These are phyloP conservation scores for Fusarium scirpi DNA, from an alignment of 2,329 filamentous ascomycete species.

Conservation along the genomic window DNA sequence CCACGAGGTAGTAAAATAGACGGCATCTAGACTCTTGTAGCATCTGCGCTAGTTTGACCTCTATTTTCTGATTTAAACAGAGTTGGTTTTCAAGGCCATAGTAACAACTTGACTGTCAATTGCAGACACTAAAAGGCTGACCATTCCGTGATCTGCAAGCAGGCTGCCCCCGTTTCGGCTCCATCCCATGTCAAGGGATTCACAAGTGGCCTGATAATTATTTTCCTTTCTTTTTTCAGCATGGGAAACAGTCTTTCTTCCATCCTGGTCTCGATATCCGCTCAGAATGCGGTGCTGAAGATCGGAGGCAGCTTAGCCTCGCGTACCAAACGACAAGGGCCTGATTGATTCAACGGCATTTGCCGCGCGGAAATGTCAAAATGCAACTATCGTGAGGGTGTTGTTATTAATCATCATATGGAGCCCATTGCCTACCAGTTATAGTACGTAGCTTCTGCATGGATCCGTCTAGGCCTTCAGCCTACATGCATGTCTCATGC, in stretches of 20 bases:
- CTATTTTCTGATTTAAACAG: background rate
- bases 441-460: no score
- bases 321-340: background rate
- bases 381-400: background rate
- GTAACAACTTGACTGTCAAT: background rate
- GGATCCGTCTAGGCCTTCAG: background rate
- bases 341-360: background rate
- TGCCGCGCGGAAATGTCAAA: background rate
- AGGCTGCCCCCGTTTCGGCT: constrained; percentile 27
- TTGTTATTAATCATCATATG: background rate
- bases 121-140: background rate
- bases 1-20: background rate
- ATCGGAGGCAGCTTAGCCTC: no score
- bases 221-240: constrained; percentile 9
- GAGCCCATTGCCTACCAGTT: no score
- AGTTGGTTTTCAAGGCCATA: background rate
- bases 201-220: constrained; percentile 27
- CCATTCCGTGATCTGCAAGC: constrained; percentile 37
- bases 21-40: background rate
- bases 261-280: constrained; percentile 30
- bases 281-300: constrained; percentile 25
- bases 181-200: background rate
- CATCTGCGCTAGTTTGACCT: background rate
- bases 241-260: constrained; percentile 16
- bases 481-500: constrained; percentile 10